Evolutionary conservation across 208 protist species (phyloP), one percentile per base, ranked within the genome.

Genomic region (Strigomonas culicis): DNA sequence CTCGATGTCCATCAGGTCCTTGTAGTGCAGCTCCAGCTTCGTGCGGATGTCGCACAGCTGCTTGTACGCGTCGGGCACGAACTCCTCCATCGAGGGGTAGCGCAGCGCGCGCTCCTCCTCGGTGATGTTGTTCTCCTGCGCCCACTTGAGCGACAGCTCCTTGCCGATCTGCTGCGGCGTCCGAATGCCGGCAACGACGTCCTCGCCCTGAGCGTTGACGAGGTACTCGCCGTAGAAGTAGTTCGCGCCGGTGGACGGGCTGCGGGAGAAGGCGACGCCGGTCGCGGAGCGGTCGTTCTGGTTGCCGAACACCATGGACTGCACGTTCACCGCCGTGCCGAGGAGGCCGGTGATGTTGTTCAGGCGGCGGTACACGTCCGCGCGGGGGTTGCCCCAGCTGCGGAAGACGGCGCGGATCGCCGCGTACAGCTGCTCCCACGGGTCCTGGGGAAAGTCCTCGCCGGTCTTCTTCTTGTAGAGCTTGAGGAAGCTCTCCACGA

Each of bases 1-100:
- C 80, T 98, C 97, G 65, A 98, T 90, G 68, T 98, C 97, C 78
- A 97, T 92, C 90, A 98, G 98, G 71, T 98, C 97, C 31, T 80
- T 86, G 81, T 94, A 98, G 82, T 98, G 86, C 36, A 72, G 24
- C 75, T 98, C 96, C 30, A 98, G 82, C 34, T 74, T 81, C 19
- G 67, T 62, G 43, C 77, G 83, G 53, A 94, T 90, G 30, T 90
- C 74, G 52, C 86, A 79, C 36, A 98, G 86, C 68, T 97, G 68
- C 36, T 77, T 66, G 79, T 95, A 97, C 68, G 80, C 79, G 59
- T 89, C 83, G 7, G 94, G 93, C 82, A 97, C 88, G 22, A 66
- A 65, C 73, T 93, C 79, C 68, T 96, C 79, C 79, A 98, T 90
- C 17, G 80, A 83, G 21, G 81, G 86, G 70, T 89, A 90, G 49